Evolutionary conservation across 2,329 filamentous ascomycete genomes (phyloP).

Genomic region (Paraphoma sp.): DNA sequence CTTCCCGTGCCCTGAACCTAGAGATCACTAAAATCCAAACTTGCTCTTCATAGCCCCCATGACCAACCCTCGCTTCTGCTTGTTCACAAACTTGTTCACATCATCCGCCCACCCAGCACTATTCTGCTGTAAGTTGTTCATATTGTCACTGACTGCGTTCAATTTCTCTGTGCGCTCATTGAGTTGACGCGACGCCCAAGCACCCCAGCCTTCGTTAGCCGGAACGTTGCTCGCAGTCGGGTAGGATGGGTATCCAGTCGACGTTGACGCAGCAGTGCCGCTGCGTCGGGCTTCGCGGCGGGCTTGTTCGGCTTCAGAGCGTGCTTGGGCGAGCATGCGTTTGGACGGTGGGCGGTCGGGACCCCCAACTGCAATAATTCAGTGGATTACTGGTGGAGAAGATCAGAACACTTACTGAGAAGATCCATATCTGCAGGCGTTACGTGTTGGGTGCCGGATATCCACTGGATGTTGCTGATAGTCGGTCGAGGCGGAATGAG

Average conservation of each 20-base stretch:
- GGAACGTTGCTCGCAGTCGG: slow-evolving; percentile 13
- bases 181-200: slow-evolving; percentile 85
- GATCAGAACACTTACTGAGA: slow-evolving; percentile 60
- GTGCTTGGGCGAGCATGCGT: slow-evolving; percentile 81
- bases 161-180: slow-evolving; percentile 91
- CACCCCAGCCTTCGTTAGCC: slow-evolving; percentile 64
- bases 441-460: slow-evolving; percentile 91
- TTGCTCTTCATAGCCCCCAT: slow-evolving; percentile 62
- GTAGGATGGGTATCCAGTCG: slow-evolving; percentile 31
- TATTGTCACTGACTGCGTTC: slow-evolving; percentile 79
- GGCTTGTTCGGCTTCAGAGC: slow-evolving; percentile 71
- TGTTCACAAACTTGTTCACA: slow-evolving; percentile 82
- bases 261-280: slow-evolving; percentile 40
- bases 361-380: slow-evolving; percentile 67
- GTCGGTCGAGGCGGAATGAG: slow-evolving; percentile 81
- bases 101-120: slow-evolving; percentile 86
- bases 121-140: slow-evolving; percentile 81
- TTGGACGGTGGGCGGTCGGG: slow-evolving; percentile 87
- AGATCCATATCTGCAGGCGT: slow-evolving; percentile 87
- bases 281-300: slow-evolving; percentile 15
- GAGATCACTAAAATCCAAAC: slow-evolving; percentile 32
- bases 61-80: slow-evolving; percentile 86
- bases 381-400: slow-evolving; percentile 5
- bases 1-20: neutral
- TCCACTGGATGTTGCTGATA: slow-evolving; percentile 96